Evolutionary conservation across 495 filamentous ascomycete species (phyloP).

Genomic region (Pyrenopolyporus hunteri): DNA sequence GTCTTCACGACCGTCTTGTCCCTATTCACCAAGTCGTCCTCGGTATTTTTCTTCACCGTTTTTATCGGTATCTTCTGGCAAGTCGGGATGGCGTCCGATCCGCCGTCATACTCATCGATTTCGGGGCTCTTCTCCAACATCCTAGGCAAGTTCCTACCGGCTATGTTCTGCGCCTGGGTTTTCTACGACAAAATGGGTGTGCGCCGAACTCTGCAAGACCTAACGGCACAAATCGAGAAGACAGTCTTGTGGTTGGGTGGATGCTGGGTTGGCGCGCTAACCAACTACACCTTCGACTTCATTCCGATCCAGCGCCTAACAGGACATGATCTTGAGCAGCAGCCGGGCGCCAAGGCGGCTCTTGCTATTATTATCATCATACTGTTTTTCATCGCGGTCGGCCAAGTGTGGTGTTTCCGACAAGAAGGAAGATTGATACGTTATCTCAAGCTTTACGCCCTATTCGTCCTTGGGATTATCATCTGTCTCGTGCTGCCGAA

Average conservation of each 20-base stretch:
- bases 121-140: constrained; percentile 67
- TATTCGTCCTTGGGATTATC: constrained; percentile 62
- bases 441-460: constrained; percentile 74
- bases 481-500: constrained; percentile 73
- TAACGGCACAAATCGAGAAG: constrained; percentile 72
- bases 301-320: constrained; percentile 84
- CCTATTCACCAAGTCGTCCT: constrained; percentile 70
- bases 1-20: constrained; percentile 69
- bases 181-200: constrained; percentile 72
- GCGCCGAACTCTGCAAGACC: constrained; percentile 56
- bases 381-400: constrained; percentile 63
- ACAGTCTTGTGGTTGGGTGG: constrained; percentile 75
- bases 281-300: constrained; percentile 83
- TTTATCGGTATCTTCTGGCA: constrained; percentile 79
- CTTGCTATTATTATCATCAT: constrained; percentile 69
- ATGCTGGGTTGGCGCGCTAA: constrained; percentile 79
- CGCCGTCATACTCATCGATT: constrained; percentile 61
- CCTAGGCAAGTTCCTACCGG: constrained; percentile 76
- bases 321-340: constrained; percentile 72
- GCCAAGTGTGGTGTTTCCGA: constrained; percentile 76
- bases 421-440: constrained; percentile 71
- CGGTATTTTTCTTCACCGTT: constrained; percentile 72
- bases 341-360: constrained; percentile 77
- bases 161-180: constrained; percentile 74
- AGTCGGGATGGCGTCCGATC: constrained; percentile 79